A percentile compares a stretch with the other conserved stretches of the same genome.
Conservation (phyloP, 257 asterid species). For the Leptodermis oblonga region DNA sequence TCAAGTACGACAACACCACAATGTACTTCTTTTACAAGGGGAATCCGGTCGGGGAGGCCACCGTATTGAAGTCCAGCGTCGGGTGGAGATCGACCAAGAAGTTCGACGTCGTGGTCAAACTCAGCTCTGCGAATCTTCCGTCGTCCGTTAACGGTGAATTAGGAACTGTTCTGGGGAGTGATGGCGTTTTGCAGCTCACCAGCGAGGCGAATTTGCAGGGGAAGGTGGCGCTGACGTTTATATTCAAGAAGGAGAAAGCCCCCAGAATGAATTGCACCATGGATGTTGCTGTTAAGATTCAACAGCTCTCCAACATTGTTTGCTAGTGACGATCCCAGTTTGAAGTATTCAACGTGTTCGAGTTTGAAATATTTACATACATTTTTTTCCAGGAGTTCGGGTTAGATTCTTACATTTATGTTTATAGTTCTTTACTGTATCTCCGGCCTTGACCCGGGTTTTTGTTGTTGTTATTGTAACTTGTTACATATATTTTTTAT, state of each 20-base stretch:
- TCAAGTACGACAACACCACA: conserved; percentile 25
- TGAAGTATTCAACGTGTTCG: too few species aligned
- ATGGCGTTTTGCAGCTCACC: conserved; percentile 22
- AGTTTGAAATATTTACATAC: too few species aligned
- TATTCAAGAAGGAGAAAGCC: conserved; percentile 37
- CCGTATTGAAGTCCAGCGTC: conserved; percentile 19
- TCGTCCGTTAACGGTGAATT: conserved; percentile 4
- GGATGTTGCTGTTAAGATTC: conserved; percentile 1
- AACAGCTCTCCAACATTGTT: not conserved
- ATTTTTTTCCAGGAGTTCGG: too few species aligned
- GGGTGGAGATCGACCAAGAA: conserved; percentile 23
- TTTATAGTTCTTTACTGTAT: too few species aligned
- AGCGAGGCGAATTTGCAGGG: conserved; percentile 35
- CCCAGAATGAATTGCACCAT: conserved; percentile 38
- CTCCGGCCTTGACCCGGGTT: too few species aligned
- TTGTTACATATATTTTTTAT: too few species aligned
- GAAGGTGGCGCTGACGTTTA: conserved; percentile 29
- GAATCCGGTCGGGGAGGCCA: conserved; percentile 25
- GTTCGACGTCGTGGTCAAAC: conserved; percentile 16
- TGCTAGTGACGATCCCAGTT: not conserved
- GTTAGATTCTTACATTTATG: too few species aligned
- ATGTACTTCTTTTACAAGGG: conserved; percentile 28
- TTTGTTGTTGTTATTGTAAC: too few species aligned
- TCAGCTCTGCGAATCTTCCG: conserved; percentile 15
- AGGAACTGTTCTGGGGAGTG: conserved; percentile 18